Base-by-base conservation (phyloP, 495 filamentous ascomycete species). In the Niebla homalea region DNA sequence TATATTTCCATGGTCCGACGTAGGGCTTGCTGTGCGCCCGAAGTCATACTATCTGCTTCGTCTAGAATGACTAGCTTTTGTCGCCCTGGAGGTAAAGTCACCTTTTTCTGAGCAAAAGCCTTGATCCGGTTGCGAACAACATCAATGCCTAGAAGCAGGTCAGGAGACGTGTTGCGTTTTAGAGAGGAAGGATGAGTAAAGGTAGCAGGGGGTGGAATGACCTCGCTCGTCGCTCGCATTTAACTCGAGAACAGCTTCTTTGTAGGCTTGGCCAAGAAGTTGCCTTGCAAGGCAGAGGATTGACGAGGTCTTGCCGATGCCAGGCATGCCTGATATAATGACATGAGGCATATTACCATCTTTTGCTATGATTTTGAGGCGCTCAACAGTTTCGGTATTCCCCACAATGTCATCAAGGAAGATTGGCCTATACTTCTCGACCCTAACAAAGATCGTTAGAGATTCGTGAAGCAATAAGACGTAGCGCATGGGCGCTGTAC, bases 301-400 rank as follows among this genome's bases (percentile, higher is more conserved):
- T 26, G 89, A 96, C 6, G 92, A 97, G 8, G 92, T 99, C 76
- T 99, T 99, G 70, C 92, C 92, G 64, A 97, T 99, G 61, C 92
- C 92, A 7, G 92, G 92, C 92, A 95, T 96, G 52, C 92, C 92
- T 8, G 89, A 95, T 60, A 99, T 99, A 66, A 99, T 99, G 62
- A 99, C 73, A 67, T 99, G 92, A 5, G 92, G 92, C 87, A 99
- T 95, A 69, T 99, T 99, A 58, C 92, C 92, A 72, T 99, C 92
- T 66, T 89, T 92, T 16, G 93, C 89, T 57, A 99, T 99, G 57
- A 99, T 97, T 65, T 99, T 97, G 57, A 99, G 72, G 18, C 92
- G 85, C 66, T 96, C 93, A 57, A 99, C 83, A 0, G 92, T 99
- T 64, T 99, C 92, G 12, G 82, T 93, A 63, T 99, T 99, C 53